phyloP scores from a whole-genome alignment of 75 land plant species.

The Larix kaempferi region DNA sequence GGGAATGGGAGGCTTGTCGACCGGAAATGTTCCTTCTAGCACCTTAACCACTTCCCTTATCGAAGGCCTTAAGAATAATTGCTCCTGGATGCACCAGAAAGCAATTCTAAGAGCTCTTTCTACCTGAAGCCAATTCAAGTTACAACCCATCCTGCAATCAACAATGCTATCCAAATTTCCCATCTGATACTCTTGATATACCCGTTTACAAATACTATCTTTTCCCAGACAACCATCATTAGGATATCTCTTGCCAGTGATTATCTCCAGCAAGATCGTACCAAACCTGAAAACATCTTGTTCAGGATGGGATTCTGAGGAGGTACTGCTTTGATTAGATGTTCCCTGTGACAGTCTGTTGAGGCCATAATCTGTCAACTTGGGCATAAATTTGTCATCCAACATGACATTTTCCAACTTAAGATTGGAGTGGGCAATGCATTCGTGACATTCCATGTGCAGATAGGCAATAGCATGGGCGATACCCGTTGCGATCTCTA shows the following conservation, averaged over 20 bases:
- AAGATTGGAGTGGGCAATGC: constrained; percentile 21
- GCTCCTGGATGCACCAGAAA: constrained; percentile 29
- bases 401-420: constrained; percentile 26
- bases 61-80: constrained; percentile 14
- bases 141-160: constrained; percentile 16
- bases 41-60: constrained; percentile 23
- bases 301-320: constrained; percentile 19
- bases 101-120: constrained; percentile 24
- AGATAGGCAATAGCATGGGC: constrained; percentile 23
- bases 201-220: constrained; percentile 3
- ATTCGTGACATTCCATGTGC: constrained; percentile 27
- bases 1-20: constrained; percentile 18
- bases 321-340: constrained; percentile 7
- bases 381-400: constrained; percentile 22
- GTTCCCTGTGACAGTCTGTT: neutral
- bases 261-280: constrained; percentile 17
- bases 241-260: constrained; percentile 19
- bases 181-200: constrained; percentile 12
- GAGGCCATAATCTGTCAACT: constrained; percentile 29
- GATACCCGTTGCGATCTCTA: constrained; percentile 16
- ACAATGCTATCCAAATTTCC: constrained; percentile 6
- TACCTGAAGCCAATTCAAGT: constrained; percentile 13
- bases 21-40: constrained; percentile 18
- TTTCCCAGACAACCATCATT: neutral
- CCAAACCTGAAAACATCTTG: constrained; percentile 32